Evolutionary conservation across 2,329 filamentous ascomycete species (phyloP).

Genomic region (Colletotrichum sp.): DNA sequence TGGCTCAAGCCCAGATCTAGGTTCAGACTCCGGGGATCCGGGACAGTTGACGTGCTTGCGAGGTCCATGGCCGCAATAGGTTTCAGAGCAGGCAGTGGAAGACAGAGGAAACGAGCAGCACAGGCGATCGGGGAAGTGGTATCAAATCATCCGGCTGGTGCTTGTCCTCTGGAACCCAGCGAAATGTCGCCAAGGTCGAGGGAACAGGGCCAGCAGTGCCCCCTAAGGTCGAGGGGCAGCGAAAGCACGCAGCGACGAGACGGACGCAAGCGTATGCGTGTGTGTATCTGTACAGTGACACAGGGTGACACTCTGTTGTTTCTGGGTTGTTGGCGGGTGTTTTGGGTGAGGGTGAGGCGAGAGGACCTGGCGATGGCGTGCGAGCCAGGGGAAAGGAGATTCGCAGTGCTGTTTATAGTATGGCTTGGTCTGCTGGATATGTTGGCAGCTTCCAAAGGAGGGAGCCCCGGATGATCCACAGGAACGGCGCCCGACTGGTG

Average conservation of each 20-base stretch:
- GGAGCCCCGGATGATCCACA: constrained; percentile 15
- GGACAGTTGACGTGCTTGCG: constrained; percentile 20
- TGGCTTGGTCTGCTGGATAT: neutral
- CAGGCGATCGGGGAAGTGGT: neutral
- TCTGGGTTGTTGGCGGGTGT: neutral
- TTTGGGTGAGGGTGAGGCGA: constrained; percentile 18
- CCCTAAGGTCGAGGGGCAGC: neutral
- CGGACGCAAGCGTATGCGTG: neutral
- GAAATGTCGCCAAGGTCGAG: neutral
- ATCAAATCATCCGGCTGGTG: constrained; percentile 16
- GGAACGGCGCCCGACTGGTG: constrained; percentile 17
- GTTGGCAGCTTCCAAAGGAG: constrained; percentile 1
- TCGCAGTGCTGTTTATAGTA: neutral
- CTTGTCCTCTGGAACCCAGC: neutral
- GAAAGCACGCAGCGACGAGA: neutral
- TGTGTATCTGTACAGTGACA: constrained; percentile 10
- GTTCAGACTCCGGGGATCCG: constrained; percentile 18
- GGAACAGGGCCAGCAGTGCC: neutral
- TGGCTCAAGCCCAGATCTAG: neutral
- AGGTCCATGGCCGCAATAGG: constrained; percentile 19
- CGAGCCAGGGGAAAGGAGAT: constrained; percentile 17
- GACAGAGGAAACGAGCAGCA: neutral
- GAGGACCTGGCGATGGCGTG: constrained; percentile 22
- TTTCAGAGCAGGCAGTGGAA: constrained; percentile 6
- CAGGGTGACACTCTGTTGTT: neutral